phyloP scores from a whole-genome alignment of 2,329 filamentous ascomycete species.

The Botrytis fabae region DNA sequence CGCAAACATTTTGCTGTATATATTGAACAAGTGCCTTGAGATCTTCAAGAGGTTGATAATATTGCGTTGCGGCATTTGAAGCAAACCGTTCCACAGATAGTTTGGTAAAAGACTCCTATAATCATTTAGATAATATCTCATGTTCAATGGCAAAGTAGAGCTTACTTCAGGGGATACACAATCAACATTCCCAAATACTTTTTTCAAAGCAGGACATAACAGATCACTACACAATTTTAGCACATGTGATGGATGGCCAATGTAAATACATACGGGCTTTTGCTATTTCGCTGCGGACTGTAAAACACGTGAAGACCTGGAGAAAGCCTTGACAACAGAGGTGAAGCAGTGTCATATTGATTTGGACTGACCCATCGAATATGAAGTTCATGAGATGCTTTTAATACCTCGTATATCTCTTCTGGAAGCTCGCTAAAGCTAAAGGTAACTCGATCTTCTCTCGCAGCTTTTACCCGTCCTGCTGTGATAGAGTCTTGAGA shows the following conservation, averaged over 20 bases:
- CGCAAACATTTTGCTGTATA: constrained; percentile 54
- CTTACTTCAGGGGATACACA: constrained; percentile 54
- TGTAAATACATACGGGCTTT: constrained; percentile 24
- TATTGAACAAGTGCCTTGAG: constrained; percentile 57
- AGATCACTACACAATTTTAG: constrained; percentile 43
- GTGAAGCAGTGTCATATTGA: constrained; percentile 60
- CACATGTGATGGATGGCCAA: background rate
- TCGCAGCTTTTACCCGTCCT: constrained; percentile 62
- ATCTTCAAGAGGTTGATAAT: constrained; percentile 63
- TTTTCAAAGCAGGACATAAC: constrained; percentile 60
- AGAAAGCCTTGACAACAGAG: constrained; percentile 72
- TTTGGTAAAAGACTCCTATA: constrained; percentile 60
- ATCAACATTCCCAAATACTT: constrained; percentile 56
- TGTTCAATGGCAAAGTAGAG: background rate
- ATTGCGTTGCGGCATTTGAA: constrained; percentile 66
- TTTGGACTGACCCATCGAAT: constrained; percentile 71
- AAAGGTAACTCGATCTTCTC: constrained; percentile 79
- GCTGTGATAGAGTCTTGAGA: constrained; percentile 55
- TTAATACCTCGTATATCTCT: constrained; percentile 63
- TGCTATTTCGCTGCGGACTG: constrained; percentile 27
- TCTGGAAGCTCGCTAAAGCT: constrained; percentile 70
- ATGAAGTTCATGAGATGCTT: constrained; percentile 69
- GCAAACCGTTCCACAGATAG: constrained; percentile 62
- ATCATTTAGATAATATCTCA: constrained; percentile 20
- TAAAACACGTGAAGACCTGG: constrained; percentile 82